Percentiles rank a stretch among this genome's conserved stretches.
phyloP scores from a whole-genome alignment of 495 filamentous ascomycete genomes.

The Aspergillus funiculosus region DNA sequence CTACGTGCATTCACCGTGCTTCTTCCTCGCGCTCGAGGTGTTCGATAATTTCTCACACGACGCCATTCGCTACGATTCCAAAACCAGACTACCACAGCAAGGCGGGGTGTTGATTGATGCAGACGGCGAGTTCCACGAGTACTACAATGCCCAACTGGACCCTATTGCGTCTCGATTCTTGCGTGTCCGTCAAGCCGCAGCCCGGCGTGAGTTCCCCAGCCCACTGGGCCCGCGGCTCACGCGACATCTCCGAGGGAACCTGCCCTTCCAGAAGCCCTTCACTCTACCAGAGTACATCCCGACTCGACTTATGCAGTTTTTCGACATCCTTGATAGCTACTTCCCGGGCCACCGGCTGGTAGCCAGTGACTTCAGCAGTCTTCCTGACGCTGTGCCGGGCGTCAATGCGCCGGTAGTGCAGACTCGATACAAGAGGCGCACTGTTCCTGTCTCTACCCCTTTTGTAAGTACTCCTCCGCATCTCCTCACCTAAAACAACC shows the following conservation, averaged over 20 bases:
- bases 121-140: constrained; percentile 89
- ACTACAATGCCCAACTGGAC: constrained; percentile 73
- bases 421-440: constrained; percentile 79
- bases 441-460: constrained; percentile 83
- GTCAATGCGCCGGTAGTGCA: constrained; percentile 93
- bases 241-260: constrained; percentile 50
- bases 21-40: constrained; percentile 97
- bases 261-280: constrained; percentile 68
- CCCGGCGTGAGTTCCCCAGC: constrained; percentile 46
- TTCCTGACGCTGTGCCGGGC: constrained; percentile 77
- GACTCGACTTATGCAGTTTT: constrained; percentile 92
- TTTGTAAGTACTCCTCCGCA: constrained; percentile 55
- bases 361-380: constrained; percentile 80
- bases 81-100: constrained; percentile 72
- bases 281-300: constrained; percentile 87
- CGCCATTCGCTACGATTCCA: constrained; percentile 75
- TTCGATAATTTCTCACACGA: constrained; percentile 99
- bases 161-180: constrained; percentile 79
- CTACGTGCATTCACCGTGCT: constrained; percentile 84
- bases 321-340: constrained; percentile 74
- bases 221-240: constrained; percentile 51
- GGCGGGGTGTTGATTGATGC: constrained; percentile 79
- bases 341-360: constrained; percentile 87
- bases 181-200: constrained; percentile 64
- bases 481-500: neutral